Evolutionary conservation across 2,329 filamentous ascomycete species (phyloP).

Genomic region (Colletotrichum abscissum): DNA sequence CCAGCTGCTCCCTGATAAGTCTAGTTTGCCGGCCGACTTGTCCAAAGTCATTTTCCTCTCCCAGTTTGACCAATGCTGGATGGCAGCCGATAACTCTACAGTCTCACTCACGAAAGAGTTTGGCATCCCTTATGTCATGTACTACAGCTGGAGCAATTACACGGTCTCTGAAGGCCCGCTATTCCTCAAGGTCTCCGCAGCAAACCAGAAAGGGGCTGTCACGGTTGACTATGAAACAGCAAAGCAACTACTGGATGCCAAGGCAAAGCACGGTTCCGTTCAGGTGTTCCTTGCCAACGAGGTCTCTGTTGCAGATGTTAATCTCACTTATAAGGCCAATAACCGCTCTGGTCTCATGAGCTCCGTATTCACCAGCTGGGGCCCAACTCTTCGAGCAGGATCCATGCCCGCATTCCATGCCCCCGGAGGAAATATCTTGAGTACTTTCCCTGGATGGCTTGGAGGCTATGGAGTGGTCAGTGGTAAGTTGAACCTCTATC

Average conservation of each 20-base stretch:
- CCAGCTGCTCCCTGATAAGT: constrained; percentile 1
- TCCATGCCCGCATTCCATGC: constrained; percentile 53
- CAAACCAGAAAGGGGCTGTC: not conserved
- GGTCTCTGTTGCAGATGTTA: not conserved
- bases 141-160: constrained; percentile 51
- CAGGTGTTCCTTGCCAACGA: constrained; percentile 1
- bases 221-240: not conserved
- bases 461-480: constrained; percentile 52
- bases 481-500: not conserved
- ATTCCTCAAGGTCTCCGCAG: constrained; percentile 39
- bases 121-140: constrained; percentile 52
- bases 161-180: constrained; percentile 54
- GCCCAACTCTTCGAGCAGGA: constrained; percentile 52
- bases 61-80: constrained; percentile 7
- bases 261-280: not conserved
- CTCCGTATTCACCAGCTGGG: constrained; percentile 49
- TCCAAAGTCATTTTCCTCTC: not conserved
- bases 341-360: not conserved
- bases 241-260: constrained; percentile 1
- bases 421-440: constrained; percentile 54
- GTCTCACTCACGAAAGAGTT: constrained; percentile 38
- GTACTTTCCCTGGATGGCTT: constrained; percentile 43
- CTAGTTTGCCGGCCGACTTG: not conserved
- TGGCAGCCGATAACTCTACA: not conserved
- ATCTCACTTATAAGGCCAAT: not conserved